These are phyloP conservation scores for Aphanoascus verrucosus DNA, from an alignment of 2,329 filamentous ascomycete genomes.

Conservation along the genomic window DNA sequence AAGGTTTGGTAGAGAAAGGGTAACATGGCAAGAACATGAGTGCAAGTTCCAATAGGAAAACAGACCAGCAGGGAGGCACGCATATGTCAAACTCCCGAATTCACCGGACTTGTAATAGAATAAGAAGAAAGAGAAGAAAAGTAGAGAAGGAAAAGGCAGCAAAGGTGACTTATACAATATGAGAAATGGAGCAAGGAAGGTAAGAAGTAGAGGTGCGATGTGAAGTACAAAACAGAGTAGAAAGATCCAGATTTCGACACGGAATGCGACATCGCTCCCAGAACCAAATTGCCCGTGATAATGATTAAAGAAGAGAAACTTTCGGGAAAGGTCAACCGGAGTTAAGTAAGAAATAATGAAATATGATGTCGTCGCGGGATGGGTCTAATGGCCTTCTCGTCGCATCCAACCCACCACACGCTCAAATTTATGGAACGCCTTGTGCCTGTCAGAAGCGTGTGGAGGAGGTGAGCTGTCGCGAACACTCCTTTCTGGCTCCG, in stretches of 20 bases:
- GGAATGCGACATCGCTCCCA: background rate
- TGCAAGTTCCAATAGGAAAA: background rate
- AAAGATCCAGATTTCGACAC: background rate
- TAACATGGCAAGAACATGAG: background rate
- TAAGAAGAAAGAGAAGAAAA: background rate
- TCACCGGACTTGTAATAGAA: background rate
- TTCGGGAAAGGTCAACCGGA: background rate
- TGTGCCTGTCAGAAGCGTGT: constrained; percentile 12
- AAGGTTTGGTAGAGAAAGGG: background rate
- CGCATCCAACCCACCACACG: constrained; percentile 16
- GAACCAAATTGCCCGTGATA: background rate
- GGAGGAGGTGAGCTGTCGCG: constrained; percentile 10
- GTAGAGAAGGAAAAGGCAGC: constrained; percentile 1
- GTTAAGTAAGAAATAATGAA: background rate
- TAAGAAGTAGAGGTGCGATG: background rate
- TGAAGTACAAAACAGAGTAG: background rate
- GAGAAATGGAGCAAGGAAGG: constrained; percentile 1
- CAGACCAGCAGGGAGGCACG: background rate
- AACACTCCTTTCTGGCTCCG: background rate
- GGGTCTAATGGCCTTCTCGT: constrained; percentile 5
- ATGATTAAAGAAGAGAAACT: background rate
- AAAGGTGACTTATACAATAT: constrained; percentile 9
- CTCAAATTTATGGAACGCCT: constrained; percentile 11
- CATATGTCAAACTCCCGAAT: background rate
- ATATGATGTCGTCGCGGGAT: background rate